Percentiles rank a stretch among this genome's conserved stretches.
These are phyloP conservation scores for Myriosclerotinia scirpicola DNA, from an alignment of 2,329 filamentous ascomycete species.

Conservation along the genomic window DNA sequence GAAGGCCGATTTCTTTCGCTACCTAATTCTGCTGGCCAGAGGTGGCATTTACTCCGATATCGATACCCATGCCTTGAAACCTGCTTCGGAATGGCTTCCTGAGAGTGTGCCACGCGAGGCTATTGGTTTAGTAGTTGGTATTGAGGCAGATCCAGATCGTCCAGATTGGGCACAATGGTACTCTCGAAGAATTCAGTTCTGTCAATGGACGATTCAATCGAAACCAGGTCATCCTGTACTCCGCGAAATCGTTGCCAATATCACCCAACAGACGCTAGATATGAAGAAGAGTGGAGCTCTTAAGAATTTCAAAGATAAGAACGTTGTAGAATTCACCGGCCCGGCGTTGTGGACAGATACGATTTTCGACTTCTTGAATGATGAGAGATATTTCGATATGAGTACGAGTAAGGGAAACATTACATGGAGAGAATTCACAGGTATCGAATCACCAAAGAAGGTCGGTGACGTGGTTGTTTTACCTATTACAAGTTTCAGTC, in stretches of 20 bases:
- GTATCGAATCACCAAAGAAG: conserved; percentile 78
- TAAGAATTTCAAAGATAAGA: conserved; percentile 57
- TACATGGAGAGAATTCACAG: conserved; percentile 85
- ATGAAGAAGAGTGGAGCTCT: conserved; percentile 69
- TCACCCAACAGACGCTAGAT: conserved; percentile 77
- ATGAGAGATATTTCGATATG: conserved; percentile 84
- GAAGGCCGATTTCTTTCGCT: conserved; percentile 73
- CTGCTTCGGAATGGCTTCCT: conserved; percentile 86
- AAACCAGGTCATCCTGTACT: conserved; percentile 94
- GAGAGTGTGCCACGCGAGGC: conserved; percentile 70
- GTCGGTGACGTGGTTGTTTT: conserved; percentile 91
- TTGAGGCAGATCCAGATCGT: conserved; percentile 93
- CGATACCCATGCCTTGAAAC: conserved; percentile 81
- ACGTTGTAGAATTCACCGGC: conserved; percentile 90
- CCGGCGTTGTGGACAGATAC: conserved; percentile 93
- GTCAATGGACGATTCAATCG: conserved; percentile 97
- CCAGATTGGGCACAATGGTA: conserved; percentile 96
- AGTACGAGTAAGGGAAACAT: conserved; percentile 65
- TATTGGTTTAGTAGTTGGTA: conserved; percentile 86
- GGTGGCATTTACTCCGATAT: conserved; percentile 89
- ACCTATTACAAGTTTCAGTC: conserved; percentile 96
- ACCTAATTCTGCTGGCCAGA: conserved; percentile 70
- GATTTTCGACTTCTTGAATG: conserved; percentile 92
- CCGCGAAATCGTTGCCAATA: conserved; percentile 79
- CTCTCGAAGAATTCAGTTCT: conserved; percentile 93